Evolutionary conservation across 1,284 basidiomycete species (phyloP).

Genomic region (Agroathelia rolfsii): DNA sequence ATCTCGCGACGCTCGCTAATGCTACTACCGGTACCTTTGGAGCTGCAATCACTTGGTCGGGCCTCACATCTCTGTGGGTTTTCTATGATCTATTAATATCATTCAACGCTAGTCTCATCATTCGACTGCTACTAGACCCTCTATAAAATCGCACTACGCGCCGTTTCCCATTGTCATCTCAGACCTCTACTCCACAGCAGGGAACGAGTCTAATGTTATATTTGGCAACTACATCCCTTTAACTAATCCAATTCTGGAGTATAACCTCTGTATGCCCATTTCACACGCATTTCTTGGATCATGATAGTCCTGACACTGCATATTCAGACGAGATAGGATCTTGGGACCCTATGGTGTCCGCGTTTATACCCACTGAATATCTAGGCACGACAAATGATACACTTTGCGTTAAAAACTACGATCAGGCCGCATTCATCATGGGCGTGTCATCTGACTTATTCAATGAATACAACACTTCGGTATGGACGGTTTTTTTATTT

Average conservation of each 20-base stretch:
- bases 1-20: no score
- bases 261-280: conserved; percentile 34
- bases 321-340: conserved; percentile 32
- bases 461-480: conserved; percentile 24
- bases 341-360: conserved; percentile 34
- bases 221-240: conserved; percentile 20
- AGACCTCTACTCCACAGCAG: conserved; percentile 17
- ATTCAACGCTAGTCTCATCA: no score
- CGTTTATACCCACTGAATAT: conserved; percentile 31
- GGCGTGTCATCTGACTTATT: conserved; percentile 35
- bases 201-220: conserved; percentile 17
- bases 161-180: conserved; percentile 31
- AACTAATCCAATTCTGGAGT: conserved; percentile 32
- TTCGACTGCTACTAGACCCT: no score
- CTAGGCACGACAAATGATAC: conserved; percentile 33
- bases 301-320: not conserved
- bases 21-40: no score
- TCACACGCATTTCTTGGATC: not conserved
- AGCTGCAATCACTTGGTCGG: no score
- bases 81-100: no score
- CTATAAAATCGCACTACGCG: conserved; percentile 21
- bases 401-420: conserved; percentile 38
- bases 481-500: no score
- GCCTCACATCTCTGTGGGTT: no score
- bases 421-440: conserved; percentile 32